Evolutionary conservation across 1,284 basidiomycete genomes (phyloP), one percentile per base, ranked within the genome.

Genomic region (Rhodotorula sp.): DNA sequence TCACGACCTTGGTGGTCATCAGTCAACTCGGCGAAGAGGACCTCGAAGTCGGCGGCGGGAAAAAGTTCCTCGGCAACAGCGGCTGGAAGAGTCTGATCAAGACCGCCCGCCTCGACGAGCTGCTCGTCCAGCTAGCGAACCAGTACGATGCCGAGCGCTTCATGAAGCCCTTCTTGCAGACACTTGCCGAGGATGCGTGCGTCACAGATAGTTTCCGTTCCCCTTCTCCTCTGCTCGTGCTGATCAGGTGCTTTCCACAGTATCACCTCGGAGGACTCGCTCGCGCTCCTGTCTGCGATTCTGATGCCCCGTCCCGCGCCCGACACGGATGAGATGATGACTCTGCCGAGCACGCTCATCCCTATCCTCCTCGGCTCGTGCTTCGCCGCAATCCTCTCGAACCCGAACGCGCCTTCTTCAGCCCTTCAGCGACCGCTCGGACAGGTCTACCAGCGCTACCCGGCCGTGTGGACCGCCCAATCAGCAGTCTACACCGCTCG

Each of bases 1-100:
- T 89, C 5, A 86, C 85, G 47, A 86, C 88, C 0, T 74, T 86
- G 2, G 79, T 90, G 26, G 86, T 87, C 5, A 81, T 91, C 23
- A 57, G 60, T 1, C 69, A 75, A 56, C 62, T 77, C 2, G 71
- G 70, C 12, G 67, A 71, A 54, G 75, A 69, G 4, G 69, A 75
- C 45, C 31, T 76, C 12, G 54, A 49, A 10, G 73, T 74, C 10
- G n/a, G 34, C 15, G 67, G 64, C 49, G 73, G 71, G 16, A 72
- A 75, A 58, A 73, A 69, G 57, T 75, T 76, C 65, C 58, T 76
- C 15, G 75, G 73, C 4, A 71, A 68, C 18, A 65, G 56, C 21
- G 75, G 73, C 2, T 76, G 72, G 73, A 74, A 75, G 67, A 59
- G 59, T 34, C 34, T 76, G 21, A 55, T 76, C 54, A 67, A 59